Evolutionary conservation across 78 protist species (phyloP).

Genomic region (Bodo saltans): DNA sequence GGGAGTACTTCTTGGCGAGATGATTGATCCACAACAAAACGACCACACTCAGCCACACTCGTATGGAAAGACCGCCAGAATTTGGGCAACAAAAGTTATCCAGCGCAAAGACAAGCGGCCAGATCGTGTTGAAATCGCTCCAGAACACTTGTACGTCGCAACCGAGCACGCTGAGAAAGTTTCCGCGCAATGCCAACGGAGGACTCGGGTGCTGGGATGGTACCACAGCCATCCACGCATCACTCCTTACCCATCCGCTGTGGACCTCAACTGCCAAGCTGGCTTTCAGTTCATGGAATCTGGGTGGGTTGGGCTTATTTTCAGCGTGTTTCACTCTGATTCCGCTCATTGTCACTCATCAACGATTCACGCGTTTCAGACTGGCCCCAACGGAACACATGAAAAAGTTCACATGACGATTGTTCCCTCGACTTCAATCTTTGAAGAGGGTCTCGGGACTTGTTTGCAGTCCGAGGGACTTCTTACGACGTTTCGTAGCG

Average conservation of each 20-base stretch:
- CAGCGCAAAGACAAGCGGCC: constrained; percentile 21
- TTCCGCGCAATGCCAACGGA: constrained; percentile 17
- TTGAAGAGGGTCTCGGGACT: no score
- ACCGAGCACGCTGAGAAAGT: constrained; percentile 40
- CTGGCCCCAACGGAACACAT: no score
- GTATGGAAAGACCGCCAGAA: no score
- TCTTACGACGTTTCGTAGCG: no score
- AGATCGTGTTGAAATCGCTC: constrained; percentile 67
- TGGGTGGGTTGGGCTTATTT: constrained; percentile 52
- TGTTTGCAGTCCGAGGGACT: no score
- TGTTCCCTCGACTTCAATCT: no score
- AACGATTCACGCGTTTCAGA: no score
- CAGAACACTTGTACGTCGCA: constrained; percentile 55
- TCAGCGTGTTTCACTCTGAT: constrained; percentile 48
- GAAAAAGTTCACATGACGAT: no score
- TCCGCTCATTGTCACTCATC: no score
- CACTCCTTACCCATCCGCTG: constrained; percentile 58
- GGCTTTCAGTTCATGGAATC: constrained; percentile 37
- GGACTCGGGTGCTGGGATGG: constrained; percentile 70
- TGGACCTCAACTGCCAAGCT: constrained; percentile 50
- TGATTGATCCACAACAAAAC: not conserved
- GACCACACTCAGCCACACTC: no score
- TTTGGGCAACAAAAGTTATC: not conserved
- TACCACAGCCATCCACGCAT: constrained; percentile 81
- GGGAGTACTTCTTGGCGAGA: constrained; percentile 59